Conservation (phyloP, 352 stramenopile genomes). For the Phytophthora ohioensis region DNA sequence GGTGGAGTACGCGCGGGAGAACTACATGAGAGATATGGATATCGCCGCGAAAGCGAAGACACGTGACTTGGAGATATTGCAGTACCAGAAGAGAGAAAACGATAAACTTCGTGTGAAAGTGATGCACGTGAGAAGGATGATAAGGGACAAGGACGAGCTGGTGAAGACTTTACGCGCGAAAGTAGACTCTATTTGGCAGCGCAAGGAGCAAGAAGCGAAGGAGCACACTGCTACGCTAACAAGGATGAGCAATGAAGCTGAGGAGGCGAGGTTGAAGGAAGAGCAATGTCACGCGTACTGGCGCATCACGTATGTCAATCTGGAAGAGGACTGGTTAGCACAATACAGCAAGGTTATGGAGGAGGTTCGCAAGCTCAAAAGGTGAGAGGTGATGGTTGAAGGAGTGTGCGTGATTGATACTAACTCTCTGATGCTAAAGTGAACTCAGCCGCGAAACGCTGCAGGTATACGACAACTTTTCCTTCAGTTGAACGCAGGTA, state of each 20-base stretch:
- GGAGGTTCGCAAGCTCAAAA: constrained; percentile 1
- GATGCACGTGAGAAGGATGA: constrained; percentile 9
- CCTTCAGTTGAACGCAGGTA: no score
- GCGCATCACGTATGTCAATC: neutral
- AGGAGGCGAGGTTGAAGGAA: neutral
- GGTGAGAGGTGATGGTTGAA: neutral
- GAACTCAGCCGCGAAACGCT: neutral
- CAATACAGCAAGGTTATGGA: neutral
- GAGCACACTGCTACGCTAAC: constrained; percentile 1
- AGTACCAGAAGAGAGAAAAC: constrained; percentile 6
- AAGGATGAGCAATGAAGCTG: neutral
- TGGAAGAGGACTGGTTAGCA: neutral
- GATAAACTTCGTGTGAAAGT: constrained; percentile 5
- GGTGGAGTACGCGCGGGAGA: constrained; percentile 7
- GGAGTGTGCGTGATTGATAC: neutral
- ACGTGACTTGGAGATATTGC: neutral
- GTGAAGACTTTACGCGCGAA: constrained; percentile 4
- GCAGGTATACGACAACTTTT: no score
- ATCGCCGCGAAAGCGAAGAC: neutral
- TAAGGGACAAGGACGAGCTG: neutral
- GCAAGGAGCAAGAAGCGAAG: constrained; percentile 9
- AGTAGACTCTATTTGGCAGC: constrained; percentile 7
- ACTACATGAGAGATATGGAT: constrained; percentile 2
- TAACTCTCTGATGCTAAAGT: neutral
- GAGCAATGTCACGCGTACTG: constrained; percentile 5